Conservation (phyloP, 2,329 filamentous ascomycete genomes). For the Berkeleyomyces basicola region DNA sequence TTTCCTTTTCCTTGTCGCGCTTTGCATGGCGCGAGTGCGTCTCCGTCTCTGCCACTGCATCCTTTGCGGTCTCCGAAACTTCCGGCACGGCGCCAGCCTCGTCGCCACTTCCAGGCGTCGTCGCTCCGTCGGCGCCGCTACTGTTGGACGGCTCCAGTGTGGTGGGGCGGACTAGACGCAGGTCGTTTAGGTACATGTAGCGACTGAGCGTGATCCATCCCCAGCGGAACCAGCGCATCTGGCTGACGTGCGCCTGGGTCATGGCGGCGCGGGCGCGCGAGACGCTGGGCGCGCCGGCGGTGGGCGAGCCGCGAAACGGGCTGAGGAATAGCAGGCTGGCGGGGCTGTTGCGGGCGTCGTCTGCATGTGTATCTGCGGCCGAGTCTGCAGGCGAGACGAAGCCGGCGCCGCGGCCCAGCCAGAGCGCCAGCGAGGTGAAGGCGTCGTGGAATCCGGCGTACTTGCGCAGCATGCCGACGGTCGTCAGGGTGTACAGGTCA, state of each 20-base stretch:
- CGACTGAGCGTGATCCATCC: conserved; percentile 82
- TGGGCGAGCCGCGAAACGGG: conserved; percentile 39
- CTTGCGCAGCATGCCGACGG: conserved; percentile 59
- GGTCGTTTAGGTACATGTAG: conserved; percentile 92
- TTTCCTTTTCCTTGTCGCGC: conserved; percentile 10
- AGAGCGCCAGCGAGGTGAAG: conserved; percentile 48
- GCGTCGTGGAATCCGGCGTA: conserved; percentile 65
- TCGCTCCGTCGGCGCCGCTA: not conserved
- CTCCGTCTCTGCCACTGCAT: not conserved
- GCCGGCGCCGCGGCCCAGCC: conserved; percentile 26
- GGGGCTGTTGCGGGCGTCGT: conserved; percentile 26
- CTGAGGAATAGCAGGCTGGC: conserved; percentile 54
- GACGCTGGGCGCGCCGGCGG: conserved; percentile 19
- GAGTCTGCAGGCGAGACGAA: conserved; percentile 2
- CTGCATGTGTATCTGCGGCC: conserved; percentile 6
- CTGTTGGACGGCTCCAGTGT: conserved; percentile 5
- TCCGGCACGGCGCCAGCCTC: not conserved
- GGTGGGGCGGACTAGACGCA: conserved; percentile 37
- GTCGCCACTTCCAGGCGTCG: not conserved
- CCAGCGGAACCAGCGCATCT: conserved; percentile 98
- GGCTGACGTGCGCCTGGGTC: conserved; percentile 77
- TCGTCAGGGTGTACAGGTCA: conserved; percentile 69
- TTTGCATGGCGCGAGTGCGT: not conserved
- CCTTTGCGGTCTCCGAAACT: not conserved
- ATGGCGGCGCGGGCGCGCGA: conserved; percentile 62